phyloP scores from a whole-genome alignment of 495 filamentous ascomycete genomes.

The Xylaria scruposa region DNA sequence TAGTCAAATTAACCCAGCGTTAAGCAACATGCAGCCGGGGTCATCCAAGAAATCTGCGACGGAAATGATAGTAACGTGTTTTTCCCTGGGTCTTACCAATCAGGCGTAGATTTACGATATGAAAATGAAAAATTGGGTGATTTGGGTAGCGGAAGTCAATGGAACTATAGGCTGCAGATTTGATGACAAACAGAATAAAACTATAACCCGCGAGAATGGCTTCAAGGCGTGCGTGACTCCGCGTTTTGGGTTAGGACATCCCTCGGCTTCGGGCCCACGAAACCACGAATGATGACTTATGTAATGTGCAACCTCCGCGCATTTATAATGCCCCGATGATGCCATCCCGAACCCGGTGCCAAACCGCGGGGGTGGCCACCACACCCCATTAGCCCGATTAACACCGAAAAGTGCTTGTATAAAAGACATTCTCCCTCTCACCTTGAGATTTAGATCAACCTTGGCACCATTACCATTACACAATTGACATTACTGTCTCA shows the following conservation, averaged over 20 bases:
- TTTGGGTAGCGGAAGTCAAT: neutral
- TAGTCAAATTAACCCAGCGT: constrained; percentile 22
- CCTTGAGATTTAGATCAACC: neutral
- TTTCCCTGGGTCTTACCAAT: neutral
- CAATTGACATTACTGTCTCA: neutral
- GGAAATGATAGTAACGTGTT: neutral
- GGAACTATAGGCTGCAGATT: neutral
- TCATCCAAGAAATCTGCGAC: neutral
- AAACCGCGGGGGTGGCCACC: constrained; percentile 2
- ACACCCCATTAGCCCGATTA: neutral
- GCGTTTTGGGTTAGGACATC: neutral
- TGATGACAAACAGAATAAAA: constrained; percentile 17
- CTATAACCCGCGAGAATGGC: neutral
- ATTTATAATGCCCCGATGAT: constrained; percentile 23
- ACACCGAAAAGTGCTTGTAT: neutral
- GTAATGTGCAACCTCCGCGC: neutral
- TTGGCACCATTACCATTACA: neutral
- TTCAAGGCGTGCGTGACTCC: neutral
- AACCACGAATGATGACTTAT: neutral
- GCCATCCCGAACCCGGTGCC: neutral
- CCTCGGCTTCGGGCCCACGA: neutral
- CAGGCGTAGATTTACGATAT: neutral
- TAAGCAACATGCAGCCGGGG: neutral
- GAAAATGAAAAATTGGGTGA: neutral
- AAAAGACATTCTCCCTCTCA: neutral